These are phyloP conservation scores for Fraxinus ornus DNA, from an alignment of 305 asterid genomes.

Conservation along the genomic window DNA sequence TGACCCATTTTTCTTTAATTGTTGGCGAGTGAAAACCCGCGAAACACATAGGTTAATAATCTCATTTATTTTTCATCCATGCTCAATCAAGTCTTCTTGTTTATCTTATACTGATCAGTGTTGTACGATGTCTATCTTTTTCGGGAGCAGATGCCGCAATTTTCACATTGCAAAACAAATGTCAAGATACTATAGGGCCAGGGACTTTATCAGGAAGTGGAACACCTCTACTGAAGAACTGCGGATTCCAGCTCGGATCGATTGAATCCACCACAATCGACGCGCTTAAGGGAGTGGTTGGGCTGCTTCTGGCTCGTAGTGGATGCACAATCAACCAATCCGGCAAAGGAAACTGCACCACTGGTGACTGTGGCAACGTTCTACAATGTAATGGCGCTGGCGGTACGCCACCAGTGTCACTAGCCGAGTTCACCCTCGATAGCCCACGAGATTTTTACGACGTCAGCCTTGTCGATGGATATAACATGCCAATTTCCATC, in stretches of 20 bases:
- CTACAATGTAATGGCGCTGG: conserved; percentile 49
- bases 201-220: conserved; percentile 49
- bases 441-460: conserved; percentile 51
- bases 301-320: conserved; percentile 65
- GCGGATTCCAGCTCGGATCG: conserved; percentile 44
- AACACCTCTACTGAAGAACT: conserved; percentile 40
- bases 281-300: conserved; percentile 61
- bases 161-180: conserved; percentile 50
- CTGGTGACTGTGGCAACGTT: conserved; percentile 60
- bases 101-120: background rate
- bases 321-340: conserved; percentile 52
- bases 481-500: conserved; percentile 55
- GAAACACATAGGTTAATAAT: background rate
- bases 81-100: background rate
- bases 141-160: conserved; percentile 44
- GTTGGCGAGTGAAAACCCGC: too few relatives aligned
- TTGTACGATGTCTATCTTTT: background rate
- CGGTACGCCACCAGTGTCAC: conserved; percentile 59
- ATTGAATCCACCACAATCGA: conserved; percentile 9
- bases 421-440: conserved; percentile 69
- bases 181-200: conserved; percentile 54
- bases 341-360: conserved; percentile 53
- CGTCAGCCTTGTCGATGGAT: conserved; percentile 71
- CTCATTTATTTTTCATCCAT: background rate
- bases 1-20: too few relatives aligned